Conservation (phyloP, 306 rosid species). For the Mucuna pruriens region DNA sequence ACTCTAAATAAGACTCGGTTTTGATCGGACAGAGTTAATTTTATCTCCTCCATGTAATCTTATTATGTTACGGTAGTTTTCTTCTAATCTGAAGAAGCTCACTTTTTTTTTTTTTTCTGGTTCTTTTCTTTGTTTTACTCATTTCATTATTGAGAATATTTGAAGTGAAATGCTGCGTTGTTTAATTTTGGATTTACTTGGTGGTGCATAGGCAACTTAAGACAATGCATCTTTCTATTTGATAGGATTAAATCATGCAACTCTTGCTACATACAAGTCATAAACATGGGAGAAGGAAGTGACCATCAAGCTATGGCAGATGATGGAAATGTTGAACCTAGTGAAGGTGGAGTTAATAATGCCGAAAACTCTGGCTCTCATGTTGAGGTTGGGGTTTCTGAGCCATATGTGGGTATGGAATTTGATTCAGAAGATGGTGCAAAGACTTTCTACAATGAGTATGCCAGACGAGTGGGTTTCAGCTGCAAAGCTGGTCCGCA, state of each 20-base stretch:
- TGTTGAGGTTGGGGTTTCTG: slow-evolving; percentile 50
- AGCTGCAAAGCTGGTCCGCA: slow-evolving; percentile 61
- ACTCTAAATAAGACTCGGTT: background rate
- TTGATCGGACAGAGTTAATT: slow-evolving; percentile 1
- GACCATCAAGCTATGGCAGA: slow-evolving; percentile 56
- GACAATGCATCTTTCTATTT: slow-evolving; percentile 19
- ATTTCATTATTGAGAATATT: slow-evolving; percentile 22
- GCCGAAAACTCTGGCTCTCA: slow-evolving; percentile 52
- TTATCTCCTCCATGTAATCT: background rate
- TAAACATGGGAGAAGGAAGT: slow-evolving; percentile 64
- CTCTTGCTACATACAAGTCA: slow-evolving; percentile 45
- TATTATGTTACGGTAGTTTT: background rate
- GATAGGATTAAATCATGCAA: slow-evolving; percentile 39
- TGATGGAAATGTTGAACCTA: slow-evolving; percentile 49
- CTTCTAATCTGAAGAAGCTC: background rate
- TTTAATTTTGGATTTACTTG: slow-evolving; percentile 30
- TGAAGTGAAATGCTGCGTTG: slow-evolving; percentile 16
- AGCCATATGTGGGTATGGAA: slow-evolving; percentile 81
- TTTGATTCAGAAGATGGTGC: slow-evolving; percentile 83
- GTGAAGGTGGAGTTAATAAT: slow-evolving; percentile 54
- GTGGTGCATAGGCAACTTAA: slow-evolving; percentile 15
- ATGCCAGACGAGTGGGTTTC: slow-evolving; percentile 77
- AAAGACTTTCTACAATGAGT: slow-evolving; percentile 65
- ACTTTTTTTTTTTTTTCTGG: background rate
- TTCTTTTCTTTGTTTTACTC: background rate